Evolutionary conservation across 2,329 filamentous ascomycete species (phyloP).

Genomic region (Colletotrichum chlorophyti): DNA sequence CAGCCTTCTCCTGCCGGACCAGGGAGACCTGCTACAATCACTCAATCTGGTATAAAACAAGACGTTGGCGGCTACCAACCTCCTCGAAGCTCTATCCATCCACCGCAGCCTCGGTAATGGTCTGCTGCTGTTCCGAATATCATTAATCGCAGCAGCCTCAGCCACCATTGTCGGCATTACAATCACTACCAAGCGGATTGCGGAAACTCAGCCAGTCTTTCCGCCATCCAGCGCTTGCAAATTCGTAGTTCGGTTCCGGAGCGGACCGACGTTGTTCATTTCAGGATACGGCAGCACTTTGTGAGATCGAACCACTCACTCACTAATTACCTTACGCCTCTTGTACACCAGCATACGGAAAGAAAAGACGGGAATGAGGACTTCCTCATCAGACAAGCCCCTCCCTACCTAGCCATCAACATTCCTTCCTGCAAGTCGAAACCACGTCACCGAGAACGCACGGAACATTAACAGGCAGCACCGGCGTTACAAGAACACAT

Average conservation of each 20-base stretch:
- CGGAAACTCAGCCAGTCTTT: constrained; percentile 4
- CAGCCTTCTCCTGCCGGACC: constrained; percentile 1
- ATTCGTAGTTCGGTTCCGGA: not conserved
- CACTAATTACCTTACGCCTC: no score
- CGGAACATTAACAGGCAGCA: constrained; percentile 15
- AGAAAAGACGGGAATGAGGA: constrained; percentile 7
- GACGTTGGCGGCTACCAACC: no score
- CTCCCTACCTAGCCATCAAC: not conserved
- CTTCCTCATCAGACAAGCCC: no score
- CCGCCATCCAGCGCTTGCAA: constrained; percentile 10
- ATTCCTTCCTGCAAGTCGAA: not conserved
- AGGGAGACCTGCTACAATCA: no score
- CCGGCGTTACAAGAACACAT: not conserved
- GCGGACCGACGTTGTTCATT: constrained; percentile 4
- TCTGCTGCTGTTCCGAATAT: not conserved
- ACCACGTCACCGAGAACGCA: constrained; percentile 16
- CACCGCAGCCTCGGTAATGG: no score
- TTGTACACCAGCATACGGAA: not conserved
- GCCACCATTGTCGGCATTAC: not conserved
- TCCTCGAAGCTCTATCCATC: no score
- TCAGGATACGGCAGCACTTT: constrained; percentile 6
- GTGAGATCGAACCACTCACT: no score
- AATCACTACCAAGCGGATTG: constrained; percentile 3
- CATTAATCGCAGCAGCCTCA: not conserved
- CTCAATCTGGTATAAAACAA: no score